Conservation (phyloP, 495 filamentous ascomycete species). For the Acidomyces sp. region DNA sequence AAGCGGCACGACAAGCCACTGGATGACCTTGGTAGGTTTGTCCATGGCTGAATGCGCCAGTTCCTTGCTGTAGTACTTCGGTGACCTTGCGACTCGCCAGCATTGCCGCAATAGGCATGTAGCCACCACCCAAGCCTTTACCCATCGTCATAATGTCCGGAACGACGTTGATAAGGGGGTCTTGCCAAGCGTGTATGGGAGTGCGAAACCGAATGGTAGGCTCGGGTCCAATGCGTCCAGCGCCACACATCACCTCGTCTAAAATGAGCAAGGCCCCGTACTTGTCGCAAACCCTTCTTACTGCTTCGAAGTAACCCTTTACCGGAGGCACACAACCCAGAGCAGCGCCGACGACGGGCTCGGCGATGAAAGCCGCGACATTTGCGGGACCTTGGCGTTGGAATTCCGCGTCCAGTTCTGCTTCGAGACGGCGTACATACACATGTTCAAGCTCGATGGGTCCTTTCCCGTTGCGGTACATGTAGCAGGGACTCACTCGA, state of each 20-base stretch:
- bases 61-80: slow-evolving; percentile 26
- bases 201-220: slow-evolving; percentile 10
- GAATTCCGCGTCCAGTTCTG: slow-evolving; percentile 66
- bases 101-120: slow-evolving; percentile 30
- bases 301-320: slow-evolving; percentile 29
- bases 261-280: slow-evolving; percentile 33
- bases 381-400: slow-evolving; percentile 53
- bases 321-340: slow-evolving; percentile 33
- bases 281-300: slow-evolving; percentile 31
- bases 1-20: slow-evolving; percentile 41
- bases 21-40: slow-evolving; percentile 51
- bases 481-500: slow-evolving; percentile 56
- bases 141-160: slow-evolving; percentile 34
- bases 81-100: slow-evolving; percentile 28
- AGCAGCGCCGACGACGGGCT: slow-evolving; percentile 51
- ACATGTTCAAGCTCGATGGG: slow-evolving; percentile 24
- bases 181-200: slow-evolving; percentile 31
- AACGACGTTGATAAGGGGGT: slow-evolving; percentile 25
- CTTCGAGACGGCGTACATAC: slow-evolving; percentile 44
- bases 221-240: slow-evolving; percentile 29
- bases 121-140: slow-evolving; percentile 33
- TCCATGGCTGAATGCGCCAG: slow-evolving; percentile 37
- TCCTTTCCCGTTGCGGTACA: slow-evolving; percentile 37
- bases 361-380: slow-evolving; percentile 65
- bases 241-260: slow-evolving; percentile 37